Conservation (phyloP, 768 basidiomycete species). For the Rhizopogon roseolus region DNA sequence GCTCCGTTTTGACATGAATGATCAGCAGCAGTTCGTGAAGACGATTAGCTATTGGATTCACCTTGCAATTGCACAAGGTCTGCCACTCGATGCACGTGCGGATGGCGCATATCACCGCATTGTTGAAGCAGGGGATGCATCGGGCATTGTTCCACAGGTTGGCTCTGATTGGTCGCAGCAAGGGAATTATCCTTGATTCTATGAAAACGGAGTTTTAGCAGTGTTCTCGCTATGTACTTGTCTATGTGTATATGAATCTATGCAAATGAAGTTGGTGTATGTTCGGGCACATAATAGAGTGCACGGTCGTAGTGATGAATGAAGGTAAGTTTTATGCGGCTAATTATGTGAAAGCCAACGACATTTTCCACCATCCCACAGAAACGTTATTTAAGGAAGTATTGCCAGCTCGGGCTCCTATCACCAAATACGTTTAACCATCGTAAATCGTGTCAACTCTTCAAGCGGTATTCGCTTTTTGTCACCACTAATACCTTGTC, state of each 20-base stretch:
- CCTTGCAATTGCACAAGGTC: conserved; percentile 2
- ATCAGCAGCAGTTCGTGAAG: background rate
- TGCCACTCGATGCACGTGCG: conserved; percentile 8
- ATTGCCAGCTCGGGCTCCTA: background rate
- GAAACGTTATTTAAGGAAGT: background rate
- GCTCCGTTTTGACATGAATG: conserved; percentile 6
- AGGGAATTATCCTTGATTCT: background rate
- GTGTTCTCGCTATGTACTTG: background rate
- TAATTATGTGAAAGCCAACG: no score
- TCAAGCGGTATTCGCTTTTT: conserved; percentile 68
- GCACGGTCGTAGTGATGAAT: no score
- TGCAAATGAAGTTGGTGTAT: no score
- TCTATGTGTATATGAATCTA: no score
- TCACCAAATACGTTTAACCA: conserved; percentile 89
- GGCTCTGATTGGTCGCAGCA: background rate
- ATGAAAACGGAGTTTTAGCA: background rate
- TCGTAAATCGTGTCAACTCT: conserved; percentile 90
- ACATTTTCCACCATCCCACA: background rate
- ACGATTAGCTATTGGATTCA: background rate
- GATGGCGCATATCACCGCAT: conserved; percentile 3
- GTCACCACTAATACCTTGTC: conserved; percentile 16
- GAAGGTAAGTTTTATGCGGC: no score
- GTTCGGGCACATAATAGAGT: no score
- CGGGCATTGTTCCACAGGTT: conserved; percentile 1
- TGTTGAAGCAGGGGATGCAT: background rate